phyloP scores from a whole-genome alignment of 164 flowering plant species.

The Macadamia tetraphylla region DNA sequence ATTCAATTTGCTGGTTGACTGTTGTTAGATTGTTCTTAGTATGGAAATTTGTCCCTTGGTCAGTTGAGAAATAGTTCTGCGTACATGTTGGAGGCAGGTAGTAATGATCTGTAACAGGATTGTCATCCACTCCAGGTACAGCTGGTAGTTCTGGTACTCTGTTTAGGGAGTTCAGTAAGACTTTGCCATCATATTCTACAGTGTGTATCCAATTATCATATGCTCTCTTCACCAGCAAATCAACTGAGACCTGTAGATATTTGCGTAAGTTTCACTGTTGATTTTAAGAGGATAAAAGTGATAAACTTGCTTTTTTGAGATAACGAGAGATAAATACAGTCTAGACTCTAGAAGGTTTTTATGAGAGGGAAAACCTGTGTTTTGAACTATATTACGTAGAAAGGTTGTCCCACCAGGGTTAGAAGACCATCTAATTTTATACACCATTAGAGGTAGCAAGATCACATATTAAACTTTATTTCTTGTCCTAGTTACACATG shows the following conservation, averaged over 20 bases:
- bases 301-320: not conserved
- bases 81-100: constrained; percentile 9
- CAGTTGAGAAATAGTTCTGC: constrained; percentile 23
- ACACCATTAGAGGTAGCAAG: too few relatives aligned
- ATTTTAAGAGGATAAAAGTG: not conserved
- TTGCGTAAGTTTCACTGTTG: not conserved
- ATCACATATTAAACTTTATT: too few relatives aligned
- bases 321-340: not conserved
- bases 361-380: not conserved
- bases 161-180: constrained; percentile 25
- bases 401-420: not conserved
- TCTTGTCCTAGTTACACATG: too few relatives aligned
- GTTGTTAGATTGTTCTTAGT: constrained; percentile 11
- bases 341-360: not conserved
- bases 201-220: constrained; percentile 51
- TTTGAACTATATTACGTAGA: not conserved
- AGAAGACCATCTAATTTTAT: too few relatives aligned
- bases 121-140: constrained; percentile 4
- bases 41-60: constrained; percentile 21
- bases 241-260: constrained; percentile 38
- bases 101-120: constrained; percentile 14
- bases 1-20: constrained; percentile 30
- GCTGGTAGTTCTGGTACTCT: constrained; percentile 13
- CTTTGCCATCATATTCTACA: constrained; percentile 49
- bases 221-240: constrained; percentile 45